phyloP scores from a whole-genome alignment of 352 stramenopile genomes.

The Phytophthora lateralis region DNA sequence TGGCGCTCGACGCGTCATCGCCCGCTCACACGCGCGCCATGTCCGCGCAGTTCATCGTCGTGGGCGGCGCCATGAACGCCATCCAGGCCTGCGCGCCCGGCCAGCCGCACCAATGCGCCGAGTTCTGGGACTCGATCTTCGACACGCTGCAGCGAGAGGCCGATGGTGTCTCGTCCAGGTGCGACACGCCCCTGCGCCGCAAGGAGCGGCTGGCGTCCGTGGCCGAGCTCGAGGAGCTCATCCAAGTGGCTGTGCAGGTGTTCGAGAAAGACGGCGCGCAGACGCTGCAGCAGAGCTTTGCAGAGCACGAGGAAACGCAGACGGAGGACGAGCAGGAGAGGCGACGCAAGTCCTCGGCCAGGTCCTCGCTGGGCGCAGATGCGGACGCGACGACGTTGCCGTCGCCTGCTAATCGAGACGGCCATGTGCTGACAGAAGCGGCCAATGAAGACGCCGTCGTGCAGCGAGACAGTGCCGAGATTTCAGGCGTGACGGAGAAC shows the following conservation, averaged over 20 bases:
- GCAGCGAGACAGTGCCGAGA: constrained; percentile 28
- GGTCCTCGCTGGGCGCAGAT: constrained; percentile 26
- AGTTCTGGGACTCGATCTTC: constrained; percentile 80
- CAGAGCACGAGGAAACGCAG: constrained; percentile 46
- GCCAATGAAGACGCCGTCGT: not conserved
- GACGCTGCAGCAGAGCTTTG: constrained; percentile 71
- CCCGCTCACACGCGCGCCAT: constrained; percentile 71
- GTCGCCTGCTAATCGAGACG: constrained; percentile 23
- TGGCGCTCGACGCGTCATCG: constrained; percentile 60
- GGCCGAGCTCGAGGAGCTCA: constrained; percentile 75
- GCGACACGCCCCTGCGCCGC: constrained; percentile 40
- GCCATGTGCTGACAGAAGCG: constrained; percentile 3
- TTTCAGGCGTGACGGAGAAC: constrained; percentile 29
- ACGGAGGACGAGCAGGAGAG: constrained; percentile 6
- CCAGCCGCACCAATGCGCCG: constrained; percentile 56
- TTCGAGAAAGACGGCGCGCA: constrained; percentile 74
- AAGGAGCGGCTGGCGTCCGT: constrained; percentile 54
- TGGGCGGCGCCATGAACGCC: constrained; percentile 64
- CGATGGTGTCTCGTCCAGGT: constrained; percentile 44
- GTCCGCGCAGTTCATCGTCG: constrained; percentile 79
- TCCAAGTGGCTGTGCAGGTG: constrained; percentile 75
- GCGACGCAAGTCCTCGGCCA: constrained; percentile 42
- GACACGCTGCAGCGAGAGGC: constrained; percentile 67
- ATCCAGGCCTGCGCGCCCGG: constrained; percentile 49
- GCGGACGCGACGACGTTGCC: constrained; percentile 26